Base-by-base conservation (phyloP, 768 basidiomycete species). In the Strobilomyces confusus region DNA sequence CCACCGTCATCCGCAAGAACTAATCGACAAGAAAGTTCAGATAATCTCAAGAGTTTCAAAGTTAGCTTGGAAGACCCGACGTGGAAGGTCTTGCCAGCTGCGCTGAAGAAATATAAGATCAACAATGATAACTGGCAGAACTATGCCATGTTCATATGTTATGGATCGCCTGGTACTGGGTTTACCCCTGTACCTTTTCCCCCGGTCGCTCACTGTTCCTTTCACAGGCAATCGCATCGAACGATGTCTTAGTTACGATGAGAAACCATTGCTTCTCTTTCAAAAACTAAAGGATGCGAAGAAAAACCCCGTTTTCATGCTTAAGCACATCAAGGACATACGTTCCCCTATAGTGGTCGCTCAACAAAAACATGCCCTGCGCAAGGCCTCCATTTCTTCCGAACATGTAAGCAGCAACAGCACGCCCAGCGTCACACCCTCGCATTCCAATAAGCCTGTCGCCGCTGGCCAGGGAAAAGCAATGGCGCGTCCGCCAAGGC, bases 91-190 rank as follows among this genome's bases (percentile, higher is more conserved):
- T 76, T 99, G 15, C 97, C 97, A 2, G 97, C 97, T 0, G 97
- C 97, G 15, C 75, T 99, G 58, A 98, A 98, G 75, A 98, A 98
- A 71, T 99, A 99, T 70, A 94, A 92, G 66, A 98, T 98, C 72
- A 93, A 95, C 69, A 92, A 92, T 60, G 97, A 98, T 58, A 95
- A 91, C 69, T 99, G 97, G 97, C 88, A 93, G 75, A 91, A 93
- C 63, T 99, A 98, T 74, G 97, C 97, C 26, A 90, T 99, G 87
- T 99, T 99, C 73, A 98, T 99, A 56, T 98, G 95, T 63, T 98
- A 95, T 69, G 95, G 95, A 12, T 86, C 87, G 49, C 77, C 93
- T 48, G 92, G 95, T 93, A 65, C 61, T 65, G 29, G 1, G 9
- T 8, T 17, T 29, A 29, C 12, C 20, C 38, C 25, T 7, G 15